These are phyloP conservation scores for Sanguinoderma infundibulare DNA, from an alignment of 1,284 basidiomycete genomes.

Conservation along the genomic window DNA sequence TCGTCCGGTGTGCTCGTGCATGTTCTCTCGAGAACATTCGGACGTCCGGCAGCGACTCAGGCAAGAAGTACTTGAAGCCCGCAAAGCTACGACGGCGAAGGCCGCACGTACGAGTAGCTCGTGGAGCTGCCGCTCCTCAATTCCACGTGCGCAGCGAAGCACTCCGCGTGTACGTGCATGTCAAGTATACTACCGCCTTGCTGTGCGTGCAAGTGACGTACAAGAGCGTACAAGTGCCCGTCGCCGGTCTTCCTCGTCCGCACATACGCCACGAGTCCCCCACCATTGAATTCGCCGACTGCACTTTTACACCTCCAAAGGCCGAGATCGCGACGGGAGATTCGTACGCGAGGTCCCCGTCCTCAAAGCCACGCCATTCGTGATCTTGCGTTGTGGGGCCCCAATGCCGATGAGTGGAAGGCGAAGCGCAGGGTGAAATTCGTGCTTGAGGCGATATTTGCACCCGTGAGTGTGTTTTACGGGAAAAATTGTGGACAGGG, in stretches of 20 bases:
- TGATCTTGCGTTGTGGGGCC: constrained; percentile 9
- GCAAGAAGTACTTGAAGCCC: constrained; percentile 16
- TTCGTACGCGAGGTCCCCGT: constrained; percentile 11
- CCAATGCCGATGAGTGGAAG: constrained; percentile 12
- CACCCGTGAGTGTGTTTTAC: constrained; percentile 8
- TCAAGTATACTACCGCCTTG: too few species aligned
- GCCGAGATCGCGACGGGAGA: constrained; percentile 15
- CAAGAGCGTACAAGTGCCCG: not conserved
- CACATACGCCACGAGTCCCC: not conserved
- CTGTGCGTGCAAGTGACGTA: too few species aligned
- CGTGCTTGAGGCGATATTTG: constrained; percentile 7
- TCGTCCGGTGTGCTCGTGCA: constrained; percentile 24
- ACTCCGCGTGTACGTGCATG: constrained; percentile 26
- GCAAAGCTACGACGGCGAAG: constrained; percentile 12
- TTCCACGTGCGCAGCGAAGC: constrained; percentile 30
- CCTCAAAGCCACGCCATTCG: constrained; percentile 12
- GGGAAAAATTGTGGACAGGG: not conserved
- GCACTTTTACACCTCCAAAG: constrained; percentile 2
- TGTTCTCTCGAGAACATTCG: constrained; percentile 25
- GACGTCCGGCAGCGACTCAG: constrained; percentile 26
- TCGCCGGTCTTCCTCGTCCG: not conserved
- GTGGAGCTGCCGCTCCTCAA: constrained; percentile 26
- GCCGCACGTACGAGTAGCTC: constrained; percentile 27
- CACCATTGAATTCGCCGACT: not conserved
- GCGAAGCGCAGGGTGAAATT: constrained; percentile 12